Conservation (phyloP, 352 stramenopile genomes). For the Phytophthora rubi region DNA sequence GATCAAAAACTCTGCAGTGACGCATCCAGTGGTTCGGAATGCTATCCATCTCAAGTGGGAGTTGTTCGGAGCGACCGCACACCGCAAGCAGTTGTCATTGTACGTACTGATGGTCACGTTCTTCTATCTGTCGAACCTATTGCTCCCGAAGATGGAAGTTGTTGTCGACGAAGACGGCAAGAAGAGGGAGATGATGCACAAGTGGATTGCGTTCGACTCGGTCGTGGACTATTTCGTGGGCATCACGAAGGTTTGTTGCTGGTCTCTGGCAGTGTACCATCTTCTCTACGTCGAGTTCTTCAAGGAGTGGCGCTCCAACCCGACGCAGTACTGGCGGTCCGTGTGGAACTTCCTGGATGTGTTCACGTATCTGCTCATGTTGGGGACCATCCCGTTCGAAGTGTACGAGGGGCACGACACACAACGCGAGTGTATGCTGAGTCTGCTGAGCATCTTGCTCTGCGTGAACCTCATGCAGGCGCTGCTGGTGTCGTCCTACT, state of each 20-base stretch:
- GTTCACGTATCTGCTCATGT: slow-evolving; percentile 54
- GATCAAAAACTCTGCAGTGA: slow-evolving; percentile 45
- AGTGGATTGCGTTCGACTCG: slow-evolving; percentile 52
- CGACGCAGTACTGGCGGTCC: slow-evolving; percentile 53
- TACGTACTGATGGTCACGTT: slow-evolving; percentile 59
- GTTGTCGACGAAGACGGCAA: slow-evolving; percentile 37
- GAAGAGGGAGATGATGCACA: slow-evolving; percentile 34
- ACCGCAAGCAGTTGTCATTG: slow-evolving; percentile 51
- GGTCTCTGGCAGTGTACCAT: slow-evolving; percentile 54
- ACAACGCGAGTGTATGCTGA: slow-evolving; percentile 55
- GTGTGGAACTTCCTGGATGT: slow-evolving; percentile 65
- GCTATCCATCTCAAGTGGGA: slow-evolving; percentile 64
- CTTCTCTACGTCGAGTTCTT: slow-evolving; percentile 68
- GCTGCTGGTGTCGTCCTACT: slow-evolving; percentile 61
- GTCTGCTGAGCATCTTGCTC: slow-evolving; percentile 57
- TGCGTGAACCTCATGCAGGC: slow-evolving; percentile 65
- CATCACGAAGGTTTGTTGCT: slow-evolving; percentile 51
- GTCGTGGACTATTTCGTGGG: slow-evolving; percentile 50
- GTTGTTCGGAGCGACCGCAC: slow-evolving; percentile 44
- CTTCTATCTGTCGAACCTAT: slow-evolving; percentile 63
- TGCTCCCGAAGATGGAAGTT: slow-evolving; percentile 50
- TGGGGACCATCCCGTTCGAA: slow-evolving; percentile 57
- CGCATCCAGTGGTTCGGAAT: slow-evolving; percentile 57
- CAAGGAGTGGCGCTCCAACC: slow-evolving; percentile 56
- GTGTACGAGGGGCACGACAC: slow-evolving; percentile 42